Percentiles rank a stretch among this genome's conserved stretches.
phyloP scores from a whole-genome alignment of 2,329 filamentous ascomycete species.

The Pyrenophora tritici-repentis region DNA sequence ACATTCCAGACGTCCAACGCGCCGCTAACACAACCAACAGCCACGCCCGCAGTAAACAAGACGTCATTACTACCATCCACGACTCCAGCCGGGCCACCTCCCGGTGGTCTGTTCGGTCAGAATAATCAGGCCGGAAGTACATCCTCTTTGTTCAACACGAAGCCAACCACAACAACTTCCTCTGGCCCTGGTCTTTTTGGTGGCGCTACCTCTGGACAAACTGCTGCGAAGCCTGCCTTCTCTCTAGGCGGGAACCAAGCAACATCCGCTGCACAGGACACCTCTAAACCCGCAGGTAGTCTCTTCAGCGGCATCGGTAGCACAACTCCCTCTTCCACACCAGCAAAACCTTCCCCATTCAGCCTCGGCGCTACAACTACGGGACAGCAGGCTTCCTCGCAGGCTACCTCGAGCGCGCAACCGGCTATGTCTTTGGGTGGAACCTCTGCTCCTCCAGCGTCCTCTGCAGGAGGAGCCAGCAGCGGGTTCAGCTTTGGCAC shows the following conservation, averaged over 20 bases:
- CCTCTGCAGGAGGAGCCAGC: constrained; percentile 13
- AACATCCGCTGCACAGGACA: constrained; percentile 38
- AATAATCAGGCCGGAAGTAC: constrained; percentile 22
- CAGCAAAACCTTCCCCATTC: constrained; percentile 37
- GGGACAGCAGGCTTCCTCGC: constrained; percentile 27
- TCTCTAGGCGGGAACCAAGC: constrained; percentile 28
- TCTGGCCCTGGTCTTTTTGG: constrained; percentile 39
- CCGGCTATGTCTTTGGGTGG: constrained; percentile 29
- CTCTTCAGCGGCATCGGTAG: constrained; percentile 36
- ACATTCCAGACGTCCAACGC: neutral
- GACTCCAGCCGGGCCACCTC: constrained; percentile 47
- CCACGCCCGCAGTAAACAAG: constrained; percentile 45
- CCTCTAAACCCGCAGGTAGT: constrained; percentile 34
- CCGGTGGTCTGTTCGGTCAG: constrained; percentile 37
- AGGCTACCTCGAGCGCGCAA: constrained; percentile 24
- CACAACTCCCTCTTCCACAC: constrained; percentile 36
- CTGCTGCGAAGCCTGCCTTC: constrained; percentile 32
- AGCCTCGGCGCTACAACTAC: constrained; percentile 34
- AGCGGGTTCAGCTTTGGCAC: constrained; percentile 12
- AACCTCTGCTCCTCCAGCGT: constrained; percentile 25
- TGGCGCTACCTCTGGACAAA: constrained; percentile 22
- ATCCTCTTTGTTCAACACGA: constrained; percentile 26
- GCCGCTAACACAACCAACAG: constrained; percentile 26
- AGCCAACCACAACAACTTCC: constrained; percentile 33
- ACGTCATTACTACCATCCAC: constrained; percentile 46